phyloP scores from a whole-genome alignment of 1,284 basidiomycete species.

The Anthracocystis walkeri region DNA sequence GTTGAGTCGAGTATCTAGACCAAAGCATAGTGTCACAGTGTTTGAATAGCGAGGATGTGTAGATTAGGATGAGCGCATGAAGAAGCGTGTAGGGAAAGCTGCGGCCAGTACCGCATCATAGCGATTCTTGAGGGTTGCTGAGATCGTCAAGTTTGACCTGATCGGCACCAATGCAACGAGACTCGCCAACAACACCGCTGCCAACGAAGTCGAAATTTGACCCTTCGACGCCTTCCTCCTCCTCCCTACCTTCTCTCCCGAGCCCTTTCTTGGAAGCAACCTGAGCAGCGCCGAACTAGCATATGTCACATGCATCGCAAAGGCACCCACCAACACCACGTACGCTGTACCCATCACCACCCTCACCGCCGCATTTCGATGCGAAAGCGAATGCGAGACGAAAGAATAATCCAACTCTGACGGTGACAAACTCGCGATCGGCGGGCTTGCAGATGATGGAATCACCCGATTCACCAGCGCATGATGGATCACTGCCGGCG shows the following conservation, averaged over 20 bases:
- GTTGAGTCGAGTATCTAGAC: constrained; percentile 12
- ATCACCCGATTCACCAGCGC: constrained; percentile 54
- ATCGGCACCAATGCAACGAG: constrained; percentile 26
- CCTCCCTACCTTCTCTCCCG: not conserved
- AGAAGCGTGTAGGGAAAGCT: constrained; percentile 25
- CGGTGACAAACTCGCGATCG: constrained; percentile 52
- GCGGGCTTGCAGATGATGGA: constrained; percentile 26
- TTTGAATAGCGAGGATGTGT: not conserved
- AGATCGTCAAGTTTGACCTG: constrained; percentile 17
- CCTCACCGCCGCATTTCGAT: constrained; percentile 10
- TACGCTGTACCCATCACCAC: constrained; percentile 21
- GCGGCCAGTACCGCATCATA: constrained; percentile 33
- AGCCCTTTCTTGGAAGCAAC: not conserved
- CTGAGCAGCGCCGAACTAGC: constrained; percentile 21
- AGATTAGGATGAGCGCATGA: constrained; percentile 5
- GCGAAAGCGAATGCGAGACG: constrained; percentile 46
- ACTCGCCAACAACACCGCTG: constrained; percentile 22
- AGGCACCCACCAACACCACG: constrained; percentile 29
- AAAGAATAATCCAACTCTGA: constrained; percentile 62
- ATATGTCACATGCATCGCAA: constrained; percentile 32
- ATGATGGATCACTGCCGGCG: constrained; percentile 49
- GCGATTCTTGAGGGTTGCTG: constrained; percentile 25
- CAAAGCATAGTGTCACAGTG: not conserved
- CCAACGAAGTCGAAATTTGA: constrained; percentile 1
- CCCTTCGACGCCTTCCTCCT: constrained; percentile 5